Conservation (phyloP, 441 rosid species). For the Flueggea neowawraea region DNA sequence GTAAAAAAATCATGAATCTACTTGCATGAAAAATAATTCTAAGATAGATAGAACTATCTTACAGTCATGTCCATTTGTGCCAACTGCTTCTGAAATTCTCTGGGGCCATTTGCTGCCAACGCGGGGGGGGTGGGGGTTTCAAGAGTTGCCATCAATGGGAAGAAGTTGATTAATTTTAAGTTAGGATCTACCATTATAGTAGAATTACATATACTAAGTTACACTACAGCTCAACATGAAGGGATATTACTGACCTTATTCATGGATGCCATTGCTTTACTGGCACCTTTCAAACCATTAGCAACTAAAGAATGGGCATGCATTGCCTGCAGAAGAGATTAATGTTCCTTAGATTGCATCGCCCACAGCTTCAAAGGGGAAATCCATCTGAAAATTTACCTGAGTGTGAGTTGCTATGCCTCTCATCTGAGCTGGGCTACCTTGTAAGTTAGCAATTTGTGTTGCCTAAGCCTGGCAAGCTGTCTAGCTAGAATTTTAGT, state of each 20-base stretch:
- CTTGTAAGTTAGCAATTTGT: constrained; percentile 87
- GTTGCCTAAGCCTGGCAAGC: constrained; percentile 80
- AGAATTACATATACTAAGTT: too few species aligned
- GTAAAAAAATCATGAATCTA: not conserved
- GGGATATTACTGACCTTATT: constrained; percentile 54
- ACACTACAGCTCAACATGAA: not conserved
- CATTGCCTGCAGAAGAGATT: constrained; percentile 66
- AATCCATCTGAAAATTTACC: constrained; percentile 29
- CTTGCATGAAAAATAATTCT: not conserved
- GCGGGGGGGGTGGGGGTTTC: too few species aligned
- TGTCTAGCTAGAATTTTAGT: constrained; percentile 87
- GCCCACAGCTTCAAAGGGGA: not conserved
- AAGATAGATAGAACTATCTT: constrained; percentile 30
- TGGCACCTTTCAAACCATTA: constrained; percentile 86
- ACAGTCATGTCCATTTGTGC: constrained; percentile 96
- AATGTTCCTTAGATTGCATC: constrained; percentile 17
- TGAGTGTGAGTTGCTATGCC: constrained; percentile 97
- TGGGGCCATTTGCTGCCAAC: constrained; percentile 87
- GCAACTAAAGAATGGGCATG: constrained; percentile 93
- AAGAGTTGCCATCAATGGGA: too few species aligned
- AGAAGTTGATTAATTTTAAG: too few species aligned
- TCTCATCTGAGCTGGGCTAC: constrained; percentile 96
- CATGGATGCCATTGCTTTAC: constrained; percentile 85
- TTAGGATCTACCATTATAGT: too few species aligned
- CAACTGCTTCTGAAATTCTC: constrained; percentile 89